Evolutionary conservation across 441 rosid genomes (phyloP).

Genomic region (Eruca vesicaria): DNA sequence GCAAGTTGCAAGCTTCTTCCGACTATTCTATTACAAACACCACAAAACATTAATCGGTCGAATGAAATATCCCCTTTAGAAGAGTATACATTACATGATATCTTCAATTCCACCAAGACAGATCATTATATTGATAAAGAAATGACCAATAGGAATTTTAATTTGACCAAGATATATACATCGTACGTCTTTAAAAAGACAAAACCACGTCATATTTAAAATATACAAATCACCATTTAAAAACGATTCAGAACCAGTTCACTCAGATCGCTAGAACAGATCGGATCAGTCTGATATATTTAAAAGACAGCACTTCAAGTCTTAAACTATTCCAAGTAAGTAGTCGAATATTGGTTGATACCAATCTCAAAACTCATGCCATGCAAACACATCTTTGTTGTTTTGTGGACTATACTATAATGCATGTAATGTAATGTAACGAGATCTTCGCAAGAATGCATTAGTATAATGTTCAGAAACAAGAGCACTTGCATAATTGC

Average conservation of each 20-base stretch:
- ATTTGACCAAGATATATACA: no score
- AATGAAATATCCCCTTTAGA: not conserved
- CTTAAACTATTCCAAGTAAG: not conserved
- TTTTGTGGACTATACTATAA: not conserved
- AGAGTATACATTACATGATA: not conserved
- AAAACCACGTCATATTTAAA: not conserved
- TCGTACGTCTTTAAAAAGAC: no score
- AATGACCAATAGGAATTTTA: not conserved
- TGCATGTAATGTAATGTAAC: slow-evolving; percentile 27
- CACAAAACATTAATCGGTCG: not conserved
- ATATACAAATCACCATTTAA: not conserved
- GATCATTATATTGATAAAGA: no score
- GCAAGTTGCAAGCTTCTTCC: no score
- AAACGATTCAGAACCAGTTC: not conserved
- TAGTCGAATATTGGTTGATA: not conserved
- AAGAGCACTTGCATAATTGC: not conserved
- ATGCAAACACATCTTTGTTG: not conserved
- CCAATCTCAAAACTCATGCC: not conserved
- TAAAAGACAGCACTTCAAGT: not conserved
- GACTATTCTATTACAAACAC: not conserved
- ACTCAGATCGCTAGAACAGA: not conserved
- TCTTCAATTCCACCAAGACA: not conserved
- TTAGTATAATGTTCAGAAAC: not conserved
- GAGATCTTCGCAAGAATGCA: slow-evolving; percentile 21
- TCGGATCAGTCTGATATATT: not conserved